A percentile compares a stretch with the other conserved stretches of the same genome.
Conservation (phyloP, 768 basidiomycete genomes). For the Xerocomus potaroensis region DNA sequence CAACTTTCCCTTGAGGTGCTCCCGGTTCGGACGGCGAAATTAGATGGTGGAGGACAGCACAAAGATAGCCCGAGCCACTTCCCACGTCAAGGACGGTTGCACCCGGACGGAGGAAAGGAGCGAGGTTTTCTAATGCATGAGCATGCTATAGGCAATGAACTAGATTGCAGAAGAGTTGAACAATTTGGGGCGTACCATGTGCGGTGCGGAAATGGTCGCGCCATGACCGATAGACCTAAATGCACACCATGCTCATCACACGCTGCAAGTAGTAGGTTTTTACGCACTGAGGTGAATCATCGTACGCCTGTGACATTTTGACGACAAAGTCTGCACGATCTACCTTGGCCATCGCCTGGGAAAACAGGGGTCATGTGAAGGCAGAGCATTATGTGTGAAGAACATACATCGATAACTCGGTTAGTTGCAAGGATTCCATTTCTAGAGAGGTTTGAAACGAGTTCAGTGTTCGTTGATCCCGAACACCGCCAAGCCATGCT, state of each 20-base stretch:
- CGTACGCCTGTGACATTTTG: slow-evolving; percentile 52
- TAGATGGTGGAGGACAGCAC: slow-evolving; percentile 77
- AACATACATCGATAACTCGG: slow-evolving; percentile 49
- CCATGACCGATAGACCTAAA: slow-evolving; percentile 69
- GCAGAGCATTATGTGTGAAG: not conserved
- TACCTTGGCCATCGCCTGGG: slow-evolving; percentile 63
- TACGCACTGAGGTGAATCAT: slow-evolving; percentile 70
- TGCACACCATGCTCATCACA: not conserved
- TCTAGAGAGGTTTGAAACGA: slow-evolving; percentile 61
- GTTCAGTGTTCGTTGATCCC: slow-evolving; percentile 65
- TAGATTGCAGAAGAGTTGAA: not conserved
- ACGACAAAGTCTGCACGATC: slow-evolving; percentile 69
- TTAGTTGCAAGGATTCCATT: slow-evolving; percentile 55
- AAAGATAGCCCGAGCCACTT: slow-evolving; percentile 82
- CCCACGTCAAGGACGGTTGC: slow-evolving; percentile 85
- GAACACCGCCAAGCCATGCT: slow-evolving; percentile 81
- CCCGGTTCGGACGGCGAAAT: slow-evolving; percentile 33
- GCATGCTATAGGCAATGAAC: slow-evolving; percentile 59
- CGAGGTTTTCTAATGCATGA: slow-evolving; percentile 74
- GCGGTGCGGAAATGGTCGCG: slow-evolving; percentile 94
- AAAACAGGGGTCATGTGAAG: not conserved
- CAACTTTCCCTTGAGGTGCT: slow-evolving; percentile 49
- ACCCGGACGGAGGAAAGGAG: slow-evolving; percentile 66
- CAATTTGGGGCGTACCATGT: slow-evolving; percentile 67
- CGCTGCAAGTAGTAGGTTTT: slow-evolving; percentile 24